A percentile compares a stretch with the other conserved stretches of the same genome.
Conservation (phyloP, 2,329 filamentous ascomycete species). For the Arthrobotrys entomopaga region DNA sequence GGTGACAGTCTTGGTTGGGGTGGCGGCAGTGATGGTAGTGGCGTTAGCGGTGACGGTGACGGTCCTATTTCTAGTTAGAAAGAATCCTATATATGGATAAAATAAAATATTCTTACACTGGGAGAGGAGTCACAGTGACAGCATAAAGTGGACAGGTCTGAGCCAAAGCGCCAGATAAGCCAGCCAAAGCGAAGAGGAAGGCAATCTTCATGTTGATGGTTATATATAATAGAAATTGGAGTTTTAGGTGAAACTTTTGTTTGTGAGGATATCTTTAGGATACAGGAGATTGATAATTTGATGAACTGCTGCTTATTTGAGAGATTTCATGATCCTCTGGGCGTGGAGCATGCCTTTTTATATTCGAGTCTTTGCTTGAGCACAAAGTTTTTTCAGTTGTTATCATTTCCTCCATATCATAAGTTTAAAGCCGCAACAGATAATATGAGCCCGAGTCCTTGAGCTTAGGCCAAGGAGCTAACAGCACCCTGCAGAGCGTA, state of each 20-base stretch:
- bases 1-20: constrained; percentile 44
- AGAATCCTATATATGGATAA: background rate
- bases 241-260: no score
- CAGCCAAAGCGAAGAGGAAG: constrained; percentile 30
- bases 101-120: constrained; percentile 27
- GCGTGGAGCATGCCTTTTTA: no score
- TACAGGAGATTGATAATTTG: no score
- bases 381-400: no score
- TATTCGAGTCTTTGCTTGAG: no score
- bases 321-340: no score
- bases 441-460: background rate
- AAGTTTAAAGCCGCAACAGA: background rate
- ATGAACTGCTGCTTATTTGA: no score
- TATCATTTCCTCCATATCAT: no score
- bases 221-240: background rate
- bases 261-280: no score
- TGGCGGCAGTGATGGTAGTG: constrained; percentile 40
- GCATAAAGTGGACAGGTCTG: constrained; percentile 50
- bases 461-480: constrained; percentile 1
- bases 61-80: constrained; percentile 18
- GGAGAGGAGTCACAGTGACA: constrained; percentile 44
- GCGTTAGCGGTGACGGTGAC: constrained; percentile 45
- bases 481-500: background rate
- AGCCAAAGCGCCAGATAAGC: constrained; percentile 35
- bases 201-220: constrained; percentile 45